Evolutionary conservation across 352 stramenopile species (phyloP).

Genomic region (Phytophthora multivora): DNA sequence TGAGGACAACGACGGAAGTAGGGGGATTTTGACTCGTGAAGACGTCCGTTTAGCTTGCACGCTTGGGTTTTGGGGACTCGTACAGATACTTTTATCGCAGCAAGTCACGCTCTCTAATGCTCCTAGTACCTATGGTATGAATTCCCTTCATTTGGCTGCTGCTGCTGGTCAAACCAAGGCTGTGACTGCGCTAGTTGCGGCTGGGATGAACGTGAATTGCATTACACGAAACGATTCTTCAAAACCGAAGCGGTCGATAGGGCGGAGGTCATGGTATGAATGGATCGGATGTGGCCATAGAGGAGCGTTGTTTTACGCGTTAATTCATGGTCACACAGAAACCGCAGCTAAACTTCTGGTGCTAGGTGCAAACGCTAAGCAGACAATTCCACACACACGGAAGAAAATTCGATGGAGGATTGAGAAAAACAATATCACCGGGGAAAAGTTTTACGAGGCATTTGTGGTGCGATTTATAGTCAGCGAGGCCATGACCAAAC

Average conservation of each 20-base stretch:
- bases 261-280: slow-evolving; percentile 11
- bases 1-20: slow-evolving; percentile 36
- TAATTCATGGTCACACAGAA: slow-evolving; percentile 56
- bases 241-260: slow-evolving; percentile 4
- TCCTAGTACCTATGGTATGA: slow-evolving; percentile 43
- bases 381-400: slow-evolving; percentile 42
- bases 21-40: slow-evolving; percentile 50
- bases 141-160: slow-evolving; percentile 55
- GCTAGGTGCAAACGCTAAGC: slow-evolving; percentile 50
- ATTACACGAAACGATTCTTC: slow-evolving; percentile 4
- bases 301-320: slow-evolving; percentile 55
- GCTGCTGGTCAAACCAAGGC: slow-evolving; percentile 49
- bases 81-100: slow-evolving; percentile 48
- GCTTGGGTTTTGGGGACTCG: slow-evolving; percentile 56
- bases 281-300: slow-evolving; percentile 28
- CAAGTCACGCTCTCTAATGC: slow-evolving; percentile 51
- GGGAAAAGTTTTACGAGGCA: slow-evolving; percentile 4
- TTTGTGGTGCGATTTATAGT: slow-evolving; percentile 29
- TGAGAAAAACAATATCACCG: background rate
- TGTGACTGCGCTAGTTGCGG: slow-evolving; percentile 47
- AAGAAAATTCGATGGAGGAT: slow-evolving; percentile 19
- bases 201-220: slow-evolving; percentile 69
- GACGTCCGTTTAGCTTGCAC: slow-evolving; percentile 54
- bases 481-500: slow-evolving; percentile 33
- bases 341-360: slow-evolving; percentile 65